Evolutionary conservation across 352 stramenopile genomes (phyloP), one percentile per base, ranked within the genome.

Genomic region (Saprolegnia diclina): DNA sequence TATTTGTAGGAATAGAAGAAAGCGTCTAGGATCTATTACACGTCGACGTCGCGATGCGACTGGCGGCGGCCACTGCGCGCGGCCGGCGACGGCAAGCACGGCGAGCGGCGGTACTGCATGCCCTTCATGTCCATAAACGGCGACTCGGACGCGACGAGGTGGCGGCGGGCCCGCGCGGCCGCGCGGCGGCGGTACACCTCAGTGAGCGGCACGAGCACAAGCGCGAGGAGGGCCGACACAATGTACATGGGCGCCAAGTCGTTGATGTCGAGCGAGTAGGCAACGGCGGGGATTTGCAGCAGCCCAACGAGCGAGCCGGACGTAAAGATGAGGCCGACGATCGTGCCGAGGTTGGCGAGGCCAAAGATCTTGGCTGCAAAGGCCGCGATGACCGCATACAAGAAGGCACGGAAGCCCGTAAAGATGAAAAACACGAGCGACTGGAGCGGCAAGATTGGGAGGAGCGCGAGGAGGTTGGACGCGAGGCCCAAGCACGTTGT

Each of bases 291-390:
- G 68, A 93, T 92, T 66, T 95, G 85, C 0, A 82, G 73, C 16
- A 95, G 73, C 65, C 83, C 88, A 44, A 91, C 77, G 48, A 92
- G 26, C 1, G 85, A 90, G 59, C 82, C 79, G 38, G 87, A 80
- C 1, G 85, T 89, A 69, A 94, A 95, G 65, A 91, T 84, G 54
- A 94, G 85, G 9, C 87, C 86, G 50, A 91, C 88, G 5, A 95
- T 75, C 32, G 82, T 90, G 38, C 86, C 87, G 56, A 95, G 77
- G 72, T 92, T 93, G 63, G 84, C 86, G 44, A 94, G 79, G 6
- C 87, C 87, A 77, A 94, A 95, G 1, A 81, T 94, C 72, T 94
- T 94, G 54, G 85, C 86, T 0, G 83, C 89, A 73, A 94, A 95
- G 1, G 86, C 82, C 32, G 87, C 93, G 67, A 95, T 90, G 32